Base-by-base conservation (phyloP, 169 alveolate genomes). In the Babesia caballi region DNA sequence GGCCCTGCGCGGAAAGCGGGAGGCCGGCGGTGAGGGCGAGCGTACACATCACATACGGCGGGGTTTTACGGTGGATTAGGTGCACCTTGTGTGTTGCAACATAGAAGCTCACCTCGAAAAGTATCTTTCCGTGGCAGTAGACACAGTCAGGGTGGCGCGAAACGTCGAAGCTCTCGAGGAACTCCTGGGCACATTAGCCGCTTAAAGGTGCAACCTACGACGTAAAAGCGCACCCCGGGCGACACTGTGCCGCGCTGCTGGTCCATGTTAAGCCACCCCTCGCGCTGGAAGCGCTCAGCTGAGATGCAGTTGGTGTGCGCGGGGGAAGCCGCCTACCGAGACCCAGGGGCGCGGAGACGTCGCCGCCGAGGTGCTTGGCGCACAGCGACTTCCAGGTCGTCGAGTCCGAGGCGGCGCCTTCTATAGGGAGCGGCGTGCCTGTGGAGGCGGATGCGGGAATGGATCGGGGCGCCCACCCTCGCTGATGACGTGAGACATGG, bases 151-250 rank as follows among this genome's bases (percentile, higher is more conserved):
- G 60, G 38, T 41, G 40, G 3, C 21, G 28, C 30, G 50, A 25
- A 15, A 75, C 28, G 50, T 75, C 71, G 30, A 38, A 63, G 27
- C 49, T 33, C 6, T 57, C 59, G 15, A 52, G 1, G 12, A 65
- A 69, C 32, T 75, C 85, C 85, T 75, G 21, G 19, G 4, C 11
- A 19, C 7, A 7, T 19, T n/a, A 0, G 25, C 0, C 32, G 25
- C 11, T 41, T 25, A 14, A 3, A 17, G 12, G 4, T 14, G 30
- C 23, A 12, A 61, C 71, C 3, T 75, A 75, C 85, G 15, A 75
- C 56, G 68, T 65, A 44, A 36, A 75, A 75, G 2, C 85, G 38
- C 27, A 66, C 63, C 19, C 85, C 85, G 21, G 85, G 85, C 25
- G 52, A 33, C 12, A 75, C 25, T 9, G 35, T 12, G 7, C 6